Base-by-base conservation (phyloP, 2,329 filamentous ascomycete species). In the Leptographium galeiforme region DNA sequence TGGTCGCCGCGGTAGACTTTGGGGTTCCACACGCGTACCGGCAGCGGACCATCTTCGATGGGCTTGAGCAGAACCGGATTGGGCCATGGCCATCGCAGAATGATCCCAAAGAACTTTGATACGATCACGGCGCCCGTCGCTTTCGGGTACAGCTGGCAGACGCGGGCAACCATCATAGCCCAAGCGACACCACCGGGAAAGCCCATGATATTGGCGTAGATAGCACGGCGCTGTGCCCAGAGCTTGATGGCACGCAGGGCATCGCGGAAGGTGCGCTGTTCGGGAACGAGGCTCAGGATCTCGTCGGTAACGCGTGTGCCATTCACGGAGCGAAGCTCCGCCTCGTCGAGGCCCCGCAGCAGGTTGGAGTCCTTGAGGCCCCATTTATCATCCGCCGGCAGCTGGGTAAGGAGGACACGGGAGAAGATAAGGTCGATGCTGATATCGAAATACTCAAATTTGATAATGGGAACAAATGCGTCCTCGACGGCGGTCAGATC, bases 181-280 rank as follows among this genome's bases (percentile, higher is more conserved):
- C 91, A 98, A 6, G 93, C 93, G 43, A 98, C 90, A 69, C 93
- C 93, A 61, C 93, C 93, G 2, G 93, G 93, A 61, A 93, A 98
- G 32, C 93, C 93, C 68, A 95, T 89, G 58, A 97, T 90, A 63
- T 96, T 96, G 58, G 89, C 89, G 65, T 97, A 97, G 48, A 97
- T 89, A 30, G 87, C 93, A 57, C 91, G 86, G 51, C 84, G 82
- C 64, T 95, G 88, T 11, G 93, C 90, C 93, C 93, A 98, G 8
- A 98, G 76, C 70, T 98, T 98, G 72, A 98, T 87, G 14, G 89
- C 90, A 50, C 93, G 82, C 57, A 97, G 69, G 11, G 93, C 93
- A 57, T 90, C 80, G 57, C 89, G 85, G 68, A 98, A 98, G 5
- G 89, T 89, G 61, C 86, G 89, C 61, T 85, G 79, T 65, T 97